Evolutionary conservation across 345 rosid species (phyloP).

Genomic region (Streptanthus diversifolius): DNA sequence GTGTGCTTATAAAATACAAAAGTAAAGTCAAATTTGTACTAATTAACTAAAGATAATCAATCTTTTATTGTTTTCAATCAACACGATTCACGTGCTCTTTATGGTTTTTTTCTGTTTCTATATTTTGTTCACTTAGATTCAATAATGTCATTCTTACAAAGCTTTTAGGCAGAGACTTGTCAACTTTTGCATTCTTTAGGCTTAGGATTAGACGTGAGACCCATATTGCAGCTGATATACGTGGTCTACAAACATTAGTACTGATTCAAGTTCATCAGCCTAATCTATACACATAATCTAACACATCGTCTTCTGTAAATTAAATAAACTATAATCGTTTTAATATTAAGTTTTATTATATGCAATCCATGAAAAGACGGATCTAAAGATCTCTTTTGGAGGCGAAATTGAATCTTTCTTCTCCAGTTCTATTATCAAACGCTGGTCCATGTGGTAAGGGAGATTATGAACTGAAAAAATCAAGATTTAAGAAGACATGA

Average conservation of each 20-base stretch:
- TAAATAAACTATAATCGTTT: neutral
- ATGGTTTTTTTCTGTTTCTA: neutral
- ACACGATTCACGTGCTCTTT: neutral
- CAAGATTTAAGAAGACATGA: neutral
- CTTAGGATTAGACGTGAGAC: slow-evolving; percentile 2
- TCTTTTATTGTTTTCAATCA: slow-evolving; percentile 8
- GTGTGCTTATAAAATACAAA: neutral
- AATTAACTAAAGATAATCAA: neutral
- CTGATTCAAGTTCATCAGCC: neutral
- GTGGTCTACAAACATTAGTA: neutral
- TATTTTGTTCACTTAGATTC: neutral
- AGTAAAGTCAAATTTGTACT: neutral
- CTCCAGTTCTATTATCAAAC: neutral
- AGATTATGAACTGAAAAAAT: neutral
- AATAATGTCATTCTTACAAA: neutral
- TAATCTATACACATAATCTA: neutral
- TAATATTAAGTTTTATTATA: neutral
- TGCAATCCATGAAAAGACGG: neutral
- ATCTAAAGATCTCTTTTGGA: neutral
- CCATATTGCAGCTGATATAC: neutral
- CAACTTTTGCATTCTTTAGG: neutral
- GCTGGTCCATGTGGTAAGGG: neutral
- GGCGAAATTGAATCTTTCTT: neutral
- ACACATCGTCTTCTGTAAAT: neutral
- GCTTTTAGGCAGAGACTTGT: neutral